Base-by-base conservation (phyloP, 176 grass and related monocot species). In the Triticum timopheevii region DNA sequence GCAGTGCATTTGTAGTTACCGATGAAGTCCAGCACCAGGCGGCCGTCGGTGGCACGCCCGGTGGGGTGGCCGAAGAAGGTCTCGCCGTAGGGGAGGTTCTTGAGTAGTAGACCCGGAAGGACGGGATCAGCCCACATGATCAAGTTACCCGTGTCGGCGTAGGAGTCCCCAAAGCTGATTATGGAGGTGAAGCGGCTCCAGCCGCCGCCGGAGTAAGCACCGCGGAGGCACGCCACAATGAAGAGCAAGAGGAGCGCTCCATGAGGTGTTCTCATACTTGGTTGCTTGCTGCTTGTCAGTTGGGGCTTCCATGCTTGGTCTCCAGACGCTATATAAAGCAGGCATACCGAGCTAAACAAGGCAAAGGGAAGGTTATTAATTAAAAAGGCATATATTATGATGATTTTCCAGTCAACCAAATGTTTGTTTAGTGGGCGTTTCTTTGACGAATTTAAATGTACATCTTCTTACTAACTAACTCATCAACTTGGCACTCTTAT, bases 121-220 rank as follows among this genome's bases (percentile, higher is more conserved):
- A 50, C 3, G 1, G 59, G 70, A 6, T 58, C 20, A 54, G 22
- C 34, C 6, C 80, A 45, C 19, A 77, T 61, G 58, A 70, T 19
- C 10, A 73, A 47, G 66, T 94, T 94, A 9, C 87, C 89, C 2
- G 92, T 89, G 75, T 94, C 89, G 22, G 86, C 59, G 6, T 70
- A 74, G 0, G 86, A 94, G 69, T 83, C 56, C 3, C 92, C 92
- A 27, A 94, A 94, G 49, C 77, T 87, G 77, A 87, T 87, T 9
- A 89, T 49, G 22, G 89, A 84, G 68, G 82, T 76, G 61, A 80
- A 91, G 17, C 13, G 44, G 16, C n/a, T 85, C 22, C 35, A 22
- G 22, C 17, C 42, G 2, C 66, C 23, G 4, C 74, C 9, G n/a
- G 59, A 83, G 82, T 8, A 50, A 25, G 56, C 71, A 24, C 15